These are phyloP conservation scores for Sordaria brevicollis DNA, from an alignment of 495 filamentous ascomycete genomes.

Conservation along the genomic window DNA sequence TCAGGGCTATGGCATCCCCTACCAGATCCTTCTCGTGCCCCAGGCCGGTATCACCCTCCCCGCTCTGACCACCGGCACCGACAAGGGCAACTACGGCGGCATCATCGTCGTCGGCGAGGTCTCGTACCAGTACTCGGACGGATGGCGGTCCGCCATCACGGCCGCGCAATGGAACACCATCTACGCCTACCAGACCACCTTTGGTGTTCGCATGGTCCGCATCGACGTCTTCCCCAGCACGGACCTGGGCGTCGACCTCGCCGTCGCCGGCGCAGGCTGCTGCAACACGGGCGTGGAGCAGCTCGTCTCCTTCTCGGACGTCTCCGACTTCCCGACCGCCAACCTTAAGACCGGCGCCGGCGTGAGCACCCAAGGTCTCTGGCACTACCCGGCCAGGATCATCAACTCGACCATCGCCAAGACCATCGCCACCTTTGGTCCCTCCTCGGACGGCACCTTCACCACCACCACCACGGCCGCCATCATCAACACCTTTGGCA, in stretches of 20 bases:
- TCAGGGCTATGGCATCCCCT: slow-evolving; percentile 53
- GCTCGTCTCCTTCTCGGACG: slow-evolving; percentile 38
- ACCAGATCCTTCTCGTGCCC: slow-evolving; percentile 43
- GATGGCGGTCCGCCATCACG: slow-evolving; percentile 45
- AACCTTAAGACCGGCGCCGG: slow-evolving; percentile 32
- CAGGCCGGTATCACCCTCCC: slow-evolving; percentile 41
- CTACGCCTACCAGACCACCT: slow-evolving; percentile 47
- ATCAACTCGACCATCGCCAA: slow-evolving; percentile 42
- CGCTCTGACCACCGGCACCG: slow-evolving; percentile 30
- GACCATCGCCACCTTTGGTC: slow-evolving; percentile 42
- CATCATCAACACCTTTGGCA: slow-evolving; percentile 50
- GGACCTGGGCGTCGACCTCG: slow-evolving; percentile 32
- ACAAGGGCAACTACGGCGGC: slow-evolving; percentile 45
- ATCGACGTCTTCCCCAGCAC: slow-evolving; percentile 46
- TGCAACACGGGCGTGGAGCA: slow-evolving; percentile 41
- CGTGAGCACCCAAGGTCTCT: slow-evolving; percentile 33
- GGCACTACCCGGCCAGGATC: slow-evolving; percentile 49
- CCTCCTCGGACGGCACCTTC: slow-evolving; percentile 15
- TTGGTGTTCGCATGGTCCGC: slow-evolving; percentile 52
- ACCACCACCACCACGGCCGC: slow-evolving; percentile 34
- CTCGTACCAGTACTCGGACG: slow-evolving; percentile 41
- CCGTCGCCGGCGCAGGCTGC: slow-evolving; percentile 18
- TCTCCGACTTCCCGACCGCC: slow-evolving; percentile 38
- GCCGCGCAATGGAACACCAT: slow-evolving; percentile 45
- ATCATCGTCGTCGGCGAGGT: slow-evolving; percentile 48